Conservation (phyloP, 2,329 filamentous ascomycete species). For the Colletotrichum spinosum region DNA sequence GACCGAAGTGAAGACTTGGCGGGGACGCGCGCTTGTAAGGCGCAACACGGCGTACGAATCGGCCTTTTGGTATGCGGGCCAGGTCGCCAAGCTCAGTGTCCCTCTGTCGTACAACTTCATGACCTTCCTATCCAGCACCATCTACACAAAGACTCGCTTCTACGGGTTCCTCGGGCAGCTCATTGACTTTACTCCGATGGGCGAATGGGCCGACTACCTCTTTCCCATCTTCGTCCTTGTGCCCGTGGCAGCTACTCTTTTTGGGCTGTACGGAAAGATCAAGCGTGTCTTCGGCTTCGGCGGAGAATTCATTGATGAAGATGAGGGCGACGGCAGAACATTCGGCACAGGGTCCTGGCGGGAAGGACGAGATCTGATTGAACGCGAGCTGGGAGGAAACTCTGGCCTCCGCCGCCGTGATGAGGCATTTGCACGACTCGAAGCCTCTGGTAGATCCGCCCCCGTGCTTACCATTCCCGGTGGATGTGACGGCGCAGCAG, state of each 20-base stretch:
- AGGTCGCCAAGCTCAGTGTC: constrained; percentile 92
- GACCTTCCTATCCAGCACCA: constrained; percentile 80
- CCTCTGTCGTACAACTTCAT: constrained; percentile 97
- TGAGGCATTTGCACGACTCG: constrained; percentile 52
- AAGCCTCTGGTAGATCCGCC: constrained; percentile 49
- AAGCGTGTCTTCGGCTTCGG: constrained; percentile 84
- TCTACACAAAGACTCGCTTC: constrained; percentile 85
- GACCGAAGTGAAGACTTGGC: constrained; percentile 96
- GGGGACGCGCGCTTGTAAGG: constrained; percentile 88
- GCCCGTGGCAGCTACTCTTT: constrained; percentile 86
- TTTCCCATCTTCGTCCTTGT: constrained; percentile 91
- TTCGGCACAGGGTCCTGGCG: constrained; percentile 89
- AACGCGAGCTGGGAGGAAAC: constrained; percentile 80
- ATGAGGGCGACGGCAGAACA: constrained; percentile 71
- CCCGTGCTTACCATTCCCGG: constrained; percentile 63
- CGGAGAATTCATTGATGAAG: constrained; percentile 78
- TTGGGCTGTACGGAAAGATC: constrained; percentile 88
- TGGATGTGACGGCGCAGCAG: constrained; percentile 46
- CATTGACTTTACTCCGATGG: constrained; percentile 85
- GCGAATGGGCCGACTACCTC: constrained; percentile 85
- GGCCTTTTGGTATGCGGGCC: constrained; percentile 94
- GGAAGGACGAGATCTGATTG: constrained; percentile 90
- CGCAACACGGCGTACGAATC: constrained; percentile 93
- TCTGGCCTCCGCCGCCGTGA: constrained; percentile 64
- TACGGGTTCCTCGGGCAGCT: constrained; percentile 86